These are phyloP conservation scores for Groenewaldozyma auringiensis DNA, from an alignment of 1,139 yeast genomes.

Conservation along the genomic window DNA sequence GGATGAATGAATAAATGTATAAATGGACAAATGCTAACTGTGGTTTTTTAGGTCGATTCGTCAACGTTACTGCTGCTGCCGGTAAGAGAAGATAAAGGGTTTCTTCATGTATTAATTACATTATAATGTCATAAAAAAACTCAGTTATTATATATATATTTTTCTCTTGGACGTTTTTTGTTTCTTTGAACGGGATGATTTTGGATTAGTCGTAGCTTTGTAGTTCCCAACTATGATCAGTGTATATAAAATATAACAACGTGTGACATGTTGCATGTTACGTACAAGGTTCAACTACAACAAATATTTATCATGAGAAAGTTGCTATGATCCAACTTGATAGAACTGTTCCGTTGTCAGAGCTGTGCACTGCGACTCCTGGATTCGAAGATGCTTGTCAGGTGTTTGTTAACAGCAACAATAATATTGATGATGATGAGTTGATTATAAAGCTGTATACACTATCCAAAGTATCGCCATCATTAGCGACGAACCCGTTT, in stretches of 20 bases:
- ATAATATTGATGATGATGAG: not conserved
- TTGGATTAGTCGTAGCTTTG: not conserved
- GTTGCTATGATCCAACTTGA: not conserved
- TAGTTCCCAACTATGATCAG: not conserved
- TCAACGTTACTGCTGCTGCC: conserved; percentile 94
- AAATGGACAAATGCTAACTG: not conserved
- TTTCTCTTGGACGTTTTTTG: not conserved
- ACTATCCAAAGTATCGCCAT: not conserved
- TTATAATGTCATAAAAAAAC: conserved; percentile 4
- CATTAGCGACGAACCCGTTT: conserved; percentile 14
- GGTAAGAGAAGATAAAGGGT: conserved; percentile 85
- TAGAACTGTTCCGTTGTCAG: not conserved
- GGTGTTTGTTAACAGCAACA: no score
- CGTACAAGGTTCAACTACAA: no score
- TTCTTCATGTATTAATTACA: not conserved
- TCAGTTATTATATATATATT: not conserved
- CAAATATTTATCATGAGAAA: no score
- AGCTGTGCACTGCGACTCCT: conserved; percentile 1
- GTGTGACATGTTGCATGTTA: not conserved
- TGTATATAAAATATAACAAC: not conserved
- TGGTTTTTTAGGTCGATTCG: conserved; percentile 53
- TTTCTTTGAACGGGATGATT: not conserved
- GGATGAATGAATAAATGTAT: not conserved
- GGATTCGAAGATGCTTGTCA: no score
- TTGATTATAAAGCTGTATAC: not conserved